These are phyloP conservation scores for Piper betle DNA, from an alignment of 164 flowering plant species.

Conservation along the genomic window DNA sequence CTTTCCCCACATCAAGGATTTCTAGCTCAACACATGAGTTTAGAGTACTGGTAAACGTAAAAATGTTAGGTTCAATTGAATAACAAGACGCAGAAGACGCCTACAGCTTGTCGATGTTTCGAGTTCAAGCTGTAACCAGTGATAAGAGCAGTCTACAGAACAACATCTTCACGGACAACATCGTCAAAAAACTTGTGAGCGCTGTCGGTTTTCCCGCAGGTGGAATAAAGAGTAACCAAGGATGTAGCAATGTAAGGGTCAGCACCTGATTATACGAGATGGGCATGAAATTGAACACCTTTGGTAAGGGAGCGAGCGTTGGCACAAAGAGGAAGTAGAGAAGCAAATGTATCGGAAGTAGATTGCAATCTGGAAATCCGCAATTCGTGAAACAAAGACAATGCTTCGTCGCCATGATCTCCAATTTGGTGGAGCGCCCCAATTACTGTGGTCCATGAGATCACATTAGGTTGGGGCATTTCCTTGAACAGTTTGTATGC, in stretches of 20 bases:
- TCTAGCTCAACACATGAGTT: conserved; percentile 9
- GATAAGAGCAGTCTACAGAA: conserved; percentile 10
- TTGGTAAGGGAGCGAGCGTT: conserved; percentile 1
- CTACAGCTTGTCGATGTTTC: conserved; percentile 6
- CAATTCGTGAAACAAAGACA: conserved; percentile 8
- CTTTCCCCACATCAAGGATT: conserved; percentile 11
- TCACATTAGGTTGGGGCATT: conserved; percentile 9
- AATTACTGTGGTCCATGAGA: conserved; percentile 14
- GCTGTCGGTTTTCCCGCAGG: conserved; percentile 4
- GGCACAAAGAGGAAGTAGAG: conserved; percentile 9
- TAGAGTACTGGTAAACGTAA: conserved; percentile 12
- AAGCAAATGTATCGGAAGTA: conserved; percentile 10
- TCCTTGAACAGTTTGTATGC: conserved; percentile 4
- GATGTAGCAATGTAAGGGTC: conserved; percentile 8
- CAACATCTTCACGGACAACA: conserved; percentile 3
- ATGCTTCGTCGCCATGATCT: conserved; percentile 1
- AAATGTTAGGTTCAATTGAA: conserved; percentile 7
- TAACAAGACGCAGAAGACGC: conserved; percentile 6
- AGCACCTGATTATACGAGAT: conserved; percentile 5
- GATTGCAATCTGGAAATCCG: conserved; percentile 3
- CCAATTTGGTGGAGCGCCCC: conserved; percentile 7
- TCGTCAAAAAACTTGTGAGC: conserved; percentile 6
- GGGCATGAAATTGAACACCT: conserved; percentile 12
- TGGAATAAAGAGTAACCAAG: conserved; percentile 10
- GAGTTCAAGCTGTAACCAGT: conserved; percentile 8